These are phyloP conservation scores for Fusarium sp. DNA, from an alignment of 2,329 filamentous ascomycete genomes.

Conservation along the genomic window DNA sequence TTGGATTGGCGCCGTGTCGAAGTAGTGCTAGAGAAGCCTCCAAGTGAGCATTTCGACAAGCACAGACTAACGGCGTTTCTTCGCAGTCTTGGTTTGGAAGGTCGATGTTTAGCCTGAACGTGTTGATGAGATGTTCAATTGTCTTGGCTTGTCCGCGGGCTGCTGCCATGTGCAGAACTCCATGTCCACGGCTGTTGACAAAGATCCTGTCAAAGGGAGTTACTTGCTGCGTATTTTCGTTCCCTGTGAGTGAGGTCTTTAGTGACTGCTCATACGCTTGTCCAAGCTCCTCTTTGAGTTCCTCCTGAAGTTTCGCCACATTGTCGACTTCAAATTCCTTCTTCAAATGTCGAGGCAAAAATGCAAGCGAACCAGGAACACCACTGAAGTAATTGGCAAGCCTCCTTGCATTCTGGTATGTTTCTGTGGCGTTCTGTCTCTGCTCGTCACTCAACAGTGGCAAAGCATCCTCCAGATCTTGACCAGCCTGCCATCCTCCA, in stretches of 20 bases:
- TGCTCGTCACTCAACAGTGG: neutral
- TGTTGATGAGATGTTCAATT: neutral
- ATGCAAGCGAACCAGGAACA: neutral
- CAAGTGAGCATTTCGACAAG: neutral
- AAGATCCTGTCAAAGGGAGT: neutral
- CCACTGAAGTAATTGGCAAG: neutral
- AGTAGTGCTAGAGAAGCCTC: neutral
- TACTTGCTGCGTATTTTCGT: fast-evolving
- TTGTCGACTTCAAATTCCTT: neutral
- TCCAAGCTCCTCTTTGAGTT: neutral
- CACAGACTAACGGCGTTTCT: neutral
- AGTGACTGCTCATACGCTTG: neutral
- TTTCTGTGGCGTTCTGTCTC: neutral
- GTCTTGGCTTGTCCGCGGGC: neutral
- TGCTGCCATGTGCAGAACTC: neutral
- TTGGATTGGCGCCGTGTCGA: neutral
- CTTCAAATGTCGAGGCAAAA: neutral
- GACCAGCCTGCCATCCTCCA: neutral
- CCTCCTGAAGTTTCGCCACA: neutral
- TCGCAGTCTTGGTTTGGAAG: neutral
- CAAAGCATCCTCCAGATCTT: neutral
- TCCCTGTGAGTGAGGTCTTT: fast-evolving
- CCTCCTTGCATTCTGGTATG: neutral
- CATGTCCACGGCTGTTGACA: neutral
- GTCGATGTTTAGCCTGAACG: neutral